Evolutionary conservation across 768 basidiomycete genomes (phyloP), one percentile per base, ranked within the genome.

Genomic region (Podaxis carcinomalis): DNA sequence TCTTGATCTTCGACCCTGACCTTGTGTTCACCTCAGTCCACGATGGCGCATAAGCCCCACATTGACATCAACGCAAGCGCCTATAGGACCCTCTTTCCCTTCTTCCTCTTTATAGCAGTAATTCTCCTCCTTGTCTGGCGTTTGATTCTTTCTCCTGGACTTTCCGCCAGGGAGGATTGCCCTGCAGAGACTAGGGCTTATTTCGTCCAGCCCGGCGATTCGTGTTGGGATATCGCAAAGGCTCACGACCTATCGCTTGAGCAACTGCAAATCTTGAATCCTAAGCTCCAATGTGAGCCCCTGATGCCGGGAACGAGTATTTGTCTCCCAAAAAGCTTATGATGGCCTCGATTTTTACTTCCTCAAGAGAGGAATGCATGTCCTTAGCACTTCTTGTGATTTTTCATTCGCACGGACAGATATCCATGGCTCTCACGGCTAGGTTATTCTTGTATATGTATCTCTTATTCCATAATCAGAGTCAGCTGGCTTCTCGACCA

Each of bases 31-130:
- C 42, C 57, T 5, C 62, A 72, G 69, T 61, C 61, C 23, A 68
- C 68, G 16, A 68, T 75, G 66, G 70, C 78, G 49, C 68, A 68
- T 52, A 64, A 61, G 16, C 63, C 70, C 56, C 71, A 71, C 46
- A 66, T 71, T 6, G 62, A 67, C 62, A 66, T 74, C 52, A 77
- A 75, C 56, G 67, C 76, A n/a, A 69, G 72, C 9, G 75, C 83
- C 5, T 88, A 88, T 66, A 80, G 83, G 23, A 80, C 84, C 0
- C 77, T 90, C 5, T 85, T 87, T 67, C 88, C 88, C 5, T 90
- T 89, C 75, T 86, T 89, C 76, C 83, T 90, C 60, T 80, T 88
- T 52, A 79, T 89, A 46, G 83, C 81, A 10, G 86, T 84, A 57
- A 62, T 83, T 19, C 78, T 90, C 42, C 77, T 90, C 11, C 80